These are phyloP conservation scores for Tripterygium wilfordii DNA, from an alignment of 177 flowering plant species.

Conservation along the genomic window DNA sequence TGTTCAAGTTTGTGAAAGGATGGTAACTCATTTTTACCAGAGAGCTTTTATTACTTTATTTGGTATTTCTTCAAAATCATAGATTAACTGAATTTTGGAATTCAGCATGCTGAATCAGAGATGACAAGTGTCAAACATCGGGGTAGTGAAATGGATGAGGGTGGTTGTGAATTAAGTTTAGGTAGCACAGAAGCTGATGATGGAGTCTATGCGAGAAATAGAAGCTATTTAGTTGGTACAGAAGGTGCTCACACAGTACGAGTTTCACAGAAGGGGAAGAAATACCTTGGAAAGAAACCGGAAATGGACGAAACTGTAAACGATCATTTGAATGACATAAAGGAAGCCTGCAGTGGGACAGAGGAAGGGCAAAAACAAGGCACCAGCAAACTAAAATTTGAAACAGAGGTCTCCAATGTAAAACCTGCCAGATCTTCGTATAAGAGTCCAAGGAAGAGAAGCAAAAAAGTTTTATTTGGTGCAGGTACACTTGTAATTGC, in stretches of 20 bases:
- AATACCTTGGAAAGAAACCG: conserved; percentile 13
- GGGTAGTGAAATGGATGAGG: conserved; percentile 23
- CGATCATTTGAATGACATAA: conserved; percentile 23
- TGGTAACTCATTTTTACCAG: conserved; percentile 16
- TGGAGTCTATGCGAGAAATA: conserved; percentile 16
- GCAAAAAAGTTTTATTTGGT: conserved; percentile 31
- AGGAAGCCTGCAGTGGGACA: conserved; percentile 44
- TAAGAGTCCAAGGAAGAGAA: conserved; percentile 26
- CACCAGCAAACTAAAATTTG: conserved; percentile 16
- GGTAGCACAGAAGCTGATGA: conserved; percentile 33
- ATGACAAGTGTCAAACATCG: conserved; percentile 13
- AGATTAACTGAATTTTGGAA: conserved; percentile 2
- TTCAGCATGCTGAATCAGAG: conserved; percentile 17
- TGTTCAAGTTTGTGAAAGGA: conserved; percentile 18
- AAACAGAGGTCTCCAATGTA: conserved; percentile 11
- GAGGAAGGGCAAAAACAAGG: conserved; percentile 24
- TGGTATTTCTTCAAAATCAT: background rate
- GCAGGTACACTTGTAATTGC: conserved; percentile 13
- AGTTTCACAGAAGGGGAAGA: conserved; percentile 22
- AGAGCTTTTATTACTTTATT: background rate
- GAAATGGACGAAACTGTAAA: conserved; percentile 20
- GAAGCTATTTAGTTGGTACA: conserved; percentile 10
- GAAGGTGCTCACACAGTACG: conserved; percentile 23
- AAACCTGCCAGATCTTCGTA: conserved; percentile 14
- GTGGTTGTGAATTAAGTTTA: conserved; percentile 21